Evolutionary conservation across 2,329 filamentous ascomycete genomes (phyloP).

Genomic region (Aureobasidium sp.): DNA sequence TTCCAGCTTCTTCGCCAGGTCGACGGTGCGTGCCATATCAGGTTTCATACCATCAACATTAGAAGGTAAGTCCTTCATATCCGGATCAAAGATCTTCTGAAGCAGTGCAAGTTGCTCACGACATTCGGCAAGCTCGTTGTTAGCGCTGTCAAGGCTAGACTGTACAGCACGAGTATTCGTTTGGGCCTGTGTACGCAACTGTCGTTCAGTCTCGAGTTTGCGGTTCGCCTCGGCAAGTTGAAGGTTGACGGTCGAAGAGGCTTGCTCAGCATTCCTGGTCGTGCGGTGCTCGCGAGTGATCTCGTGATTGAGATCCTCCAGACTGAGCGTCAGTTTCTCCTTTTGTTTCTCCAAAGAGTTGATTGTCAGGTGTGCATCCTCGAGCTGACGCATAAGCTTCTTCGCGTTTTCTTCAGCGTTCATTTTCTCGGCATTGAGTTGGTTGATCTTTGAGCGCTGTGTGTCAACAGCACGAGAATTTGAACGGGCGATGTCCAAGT

Average conservation of each 20-base stretch:
- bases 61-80: conserved; percentile 46
- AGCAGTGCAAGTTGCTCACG: conserved; percentile 72
- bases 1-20: conserved; percentile 80
- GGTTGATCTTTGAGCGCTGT: conserved; percentile 66
- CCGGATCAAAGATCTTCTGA: conserved; percentile 81
- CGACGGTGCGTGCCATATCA: conserved; percentile 59
- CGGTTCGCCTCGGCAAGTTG: conserved; percentile 86
- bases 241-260: conserved; percentile 68
- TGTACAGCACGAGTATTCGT: conserved; percentile 77
- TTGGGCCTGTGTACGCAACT: conserved; percentile 78
- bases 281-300: conserved; percentile 83
- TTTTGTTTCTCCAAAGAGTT: conserved; percentile 87
- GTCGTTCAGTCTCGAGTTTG: conserved; percentile 82
- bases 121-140: conserved; percentile 73
- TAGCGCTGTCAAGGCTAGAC: conserved; percentile 66
- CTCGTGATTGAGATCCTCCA: conserved; percentile 92
- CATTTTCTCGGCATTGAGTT: conserved; percentile 74
- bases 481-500: conserved; percentile 87
- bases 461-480: conserved; percentile 79
- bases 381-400: conserved; percentile 74
- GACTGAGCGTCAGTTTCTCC: conserved; percentile 78
- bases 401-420: conserved; percentile 76
- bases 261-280: conserved; percentile 83
- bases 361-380: conserved; percentile 74
- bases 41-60: conserved; percentile 63